Base-by-base conservation (phyloP, 257 asterid genomes). In the Rhazya stricta region DNA sequence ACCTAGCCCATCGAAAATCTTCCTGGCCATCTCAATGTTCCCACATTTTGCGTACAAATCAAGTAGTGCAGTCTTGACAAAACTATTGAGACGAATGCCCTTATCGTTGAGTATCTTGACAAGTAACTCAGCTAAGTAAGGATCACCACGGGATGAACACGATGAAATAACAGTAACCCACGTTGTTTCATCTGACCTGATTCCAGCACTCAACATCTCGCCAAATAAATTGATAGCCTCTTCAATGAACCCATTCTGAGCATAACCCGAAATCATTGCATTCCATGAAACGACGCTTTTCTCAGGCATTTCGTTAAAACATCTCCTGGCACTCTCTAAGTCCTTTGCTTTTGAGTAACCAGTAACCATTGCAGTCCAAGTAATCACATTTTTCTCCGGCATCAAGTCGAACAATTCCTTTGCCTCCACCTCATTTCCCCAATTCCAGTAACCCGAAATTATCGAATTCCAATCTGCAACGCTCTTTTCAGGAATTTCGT, bases 21-120 rank as follows among this genome's bases (percentile, higher is more conserved):
- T 81, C 61, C 75, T 84, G 51, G 96, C 88, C 90, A 81, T 82
- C 63, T 81, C 83, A 37, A 89, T 76, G 70, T 81, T 77, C 79
- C 97, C 97, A 72, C 88, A 83, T 78, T 89, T 91, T 1, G 96
- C 96, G 77, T 91, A 83, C 87, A 89, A 82, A 78, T 88, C 92
- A 79, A 91, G 91, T 39, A 91, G 88, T 1, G 96, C 96, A 71
- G 89, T 88, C 81, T 84, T 85, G 57, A 85, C 81, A 68, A 84
- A 87, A 37, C 69, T 39, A 68, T 89, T 87, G 34, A 75, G 69
- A 34, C 16, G 60, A 81, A 84, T 41, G 27, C 79, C 81, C 51
- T 62, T 81, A 15, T 77, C 87, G 21, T 77, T 75, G 2, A 89
- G 82, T 85, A 80, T 83, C 78, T 73, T 81, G 15, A 78, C 86